phyloP scores from a whole-genome alignment of 768 basidiomycete species.

The Mycena floridula region DNA sequence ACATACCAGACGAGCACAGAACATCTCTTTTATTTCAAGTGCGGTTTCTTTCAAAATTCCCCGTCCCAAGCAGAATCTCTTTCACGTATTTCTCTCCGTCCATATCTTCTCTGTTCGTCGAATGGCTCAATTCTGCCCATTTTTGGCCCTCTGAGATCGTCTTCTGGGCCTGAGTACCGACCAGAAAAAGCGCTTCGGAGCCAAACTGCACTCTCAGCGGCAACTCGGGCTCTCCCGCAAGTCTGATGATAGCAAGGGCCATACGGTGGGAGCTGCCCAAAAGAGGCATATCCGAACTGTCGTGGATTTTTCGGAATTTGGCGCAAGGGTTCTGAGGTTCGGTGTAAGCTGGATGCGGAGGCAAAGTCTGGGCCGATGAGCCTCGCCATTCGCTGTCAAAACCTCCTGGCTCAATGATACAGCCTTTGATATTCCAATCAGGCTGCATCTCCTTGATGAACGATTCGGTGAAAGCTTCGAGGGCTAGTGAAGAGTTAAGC shows the following conservation, averaged over 20 bases:
- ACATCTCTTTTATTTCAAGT: too few species aligned
- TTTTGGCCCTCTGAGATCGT: constrained; percentile 2
- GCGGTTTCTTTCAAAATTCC: constrained; percentile 1
- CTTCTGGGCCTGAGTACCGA: constrained; percentile 7
- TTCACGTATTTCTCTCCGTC: constrained; percentile 5
- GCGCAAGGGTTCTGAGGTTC: constrained; percentile 9
- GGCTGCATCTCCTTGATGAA: constrained; percentile 30
- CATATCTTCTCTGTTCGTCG: constrained; percentile 7
- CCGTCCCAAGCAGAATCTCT: constrained; percentile 2
- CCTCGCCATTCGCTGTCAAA: constrained; percentile 18
- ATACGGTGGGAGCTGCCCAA: constrained; percentile 12
- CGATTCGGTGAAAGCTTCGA: constrained; percentile 27
- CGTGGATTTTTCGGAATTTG: constrained; percentile 2
- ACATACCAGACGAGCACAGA: too few species aligned
- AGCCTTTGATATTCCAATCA: constrained; percentile 32
- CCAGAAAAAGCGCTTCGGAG: constrained; percentile 13
- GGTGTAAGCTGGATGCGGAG: constrained; percentile 17
- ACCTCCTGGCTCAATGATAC: constrained; percentile 17
- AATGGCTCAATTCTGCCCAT: constrained; percentile 3
- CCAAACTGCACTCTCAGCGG: constrained; percentile 19
- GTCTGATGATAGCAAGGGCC: constrained; percentile 12
- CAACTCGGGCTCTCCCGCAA: constrained; percentile 12
- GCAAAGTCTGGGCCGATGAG: constrained; percentile 9
- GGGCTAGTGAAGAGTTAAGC: constrained; percentile 13
- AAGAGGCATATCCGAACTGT: constrained; percentile 2